These are phyloP conservation scores for Pezicula rhizophila DNA, from an alignment of 2,329 filamentous ascomycete species.

Conservation along the genomic window DNA sequence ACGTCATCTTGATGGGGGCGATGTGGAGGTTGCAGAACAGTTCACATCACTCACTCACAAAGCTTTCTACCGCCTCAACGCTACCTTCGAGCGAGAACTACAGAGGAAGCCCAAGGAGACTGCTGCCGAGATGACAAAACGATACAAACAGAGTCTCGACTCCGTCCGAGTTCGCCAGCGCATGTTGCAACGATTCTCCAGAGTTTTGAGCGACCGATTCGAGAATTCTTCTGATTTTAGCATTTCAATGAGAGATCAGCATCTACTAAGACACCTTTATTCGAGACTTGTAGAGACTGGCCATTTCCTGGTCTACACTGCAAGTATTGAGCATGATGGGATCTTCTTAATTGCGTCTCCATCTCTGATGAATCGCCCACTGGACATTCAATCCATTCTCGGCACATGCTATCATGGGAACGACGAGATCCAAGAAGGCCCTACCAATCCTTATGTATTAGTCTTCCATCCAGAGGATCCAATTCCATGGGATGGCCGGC, in stretches of 20 bases:
- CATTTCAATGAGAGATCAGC: conserved; percentile 61
- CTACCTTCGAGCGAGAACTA: conserved; percentile 87
- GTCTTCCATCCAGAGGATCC: conserved; percentile 76
- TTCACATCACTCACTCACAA: conserved; percentile 94
- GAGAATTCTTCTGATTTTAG: conserved; percentile 96
- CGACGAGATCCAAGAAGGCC: conserved; percentile 66
- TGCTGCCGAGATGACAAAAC: conserved; percentile 84
- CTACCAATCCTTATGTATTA: conserved; percentile 75
- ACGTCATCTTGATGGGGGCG: conserved; percentile 82
- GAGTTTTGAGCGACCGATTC: conserved; percentile 85
- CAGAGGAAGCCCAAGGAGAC: conserved; percentile 79
- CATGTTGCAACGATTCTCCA: conserved; percentile 92
- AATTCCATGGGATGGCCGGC: conserved; percentile 75
- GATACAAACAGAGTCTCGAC: conserved; percentile 92
- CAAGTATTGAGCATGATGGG: conserved; percentile 64
- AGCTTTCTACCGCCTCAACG: conserved; percentile 78
- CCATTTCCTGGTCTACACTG: conserved; percentile 79
- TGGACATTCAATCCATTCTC: conserved; percentile 81
- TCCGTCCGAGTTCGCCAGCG: conserved; percentile 93
- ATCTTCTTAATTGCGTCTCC: conserved; percentile 83
- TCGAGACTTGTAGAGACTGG: conserved; percentile 75
- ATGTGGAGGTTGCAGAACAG: conserved; percentile 95
- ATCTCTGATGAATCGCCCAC: conserved; percentile 64
- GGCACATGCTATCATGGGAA: conserved; percentile 70
- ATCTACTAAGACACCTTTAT: conserved; percentile 69